These are phyloP conservation scores for Pulveroboletus ravenelii DNA, from an alignment of 768 basidiomycete species.

Conservation along the genomic window DNA sequence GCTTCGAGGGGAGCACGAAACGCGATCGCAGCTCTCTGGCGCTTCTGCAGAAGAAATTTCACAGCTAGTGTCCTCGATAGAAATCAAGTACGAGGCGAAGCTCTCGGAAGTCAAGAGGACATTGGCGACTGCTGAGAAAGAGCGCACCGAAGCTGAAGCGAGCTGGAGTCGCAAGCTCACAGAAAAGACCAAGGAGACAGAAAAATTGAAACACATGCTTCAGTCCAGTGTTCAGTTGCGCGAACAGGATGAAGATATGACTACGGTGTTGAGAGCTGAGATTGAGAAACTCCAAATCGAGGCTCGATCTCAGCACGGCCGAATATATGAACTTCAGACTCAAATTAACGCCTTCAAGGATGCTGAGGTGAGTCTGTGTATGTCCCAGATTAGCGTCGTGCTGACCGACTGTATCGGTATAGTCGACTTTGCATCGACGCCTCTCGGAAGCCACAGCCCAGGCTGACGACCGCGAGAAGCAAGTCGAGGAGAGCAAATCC, in stretches of 20 bases:
- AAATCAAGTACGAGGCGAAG: constrained; percentile 72
- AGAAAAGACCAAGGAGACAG: constrained; percentile 73
- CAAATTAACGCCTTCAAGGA: constrained; percentile 49
- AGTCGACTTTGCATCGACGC: constrained; percentile 45
- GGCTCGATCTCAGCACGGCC: constrained; percentile 43
- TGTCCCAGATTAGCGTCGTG: background rate
- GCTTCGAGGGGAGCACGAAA: constrained; percentile 53
- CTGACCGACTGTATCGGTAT: constrained; percentile 10
- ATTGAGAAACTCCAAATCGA: constrained; percentile 50
- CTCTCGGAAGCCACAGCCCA: constrained; percentile 46
- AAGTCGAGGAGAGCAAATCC: constrained; percentile 67
- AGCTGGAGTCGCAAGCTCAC: constrained; percentile 84
- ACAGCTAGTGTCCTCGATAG: constrained; percentile 66
- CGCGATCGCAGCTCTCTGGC: constrained; percentile 38
- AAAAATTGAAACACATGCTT: constrained; percentile 59
- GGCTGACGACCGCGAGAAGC: constrained; percentile 52
- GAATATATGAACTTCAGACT: constrained; percentile 51
- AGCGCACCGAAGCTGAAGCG: constrained; percentile 81
- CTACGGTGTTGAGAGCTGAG: constrained; percentile 48
- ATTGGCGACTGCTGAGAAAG: constrained; percentile 65
- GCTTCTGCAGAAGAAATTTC: constrained; percentile 61
- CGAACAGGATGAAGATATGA: constrained; percentile 53
- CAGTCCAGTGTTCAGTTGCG: constrained; percentile 54
- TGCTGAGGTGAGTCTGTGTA: constrained; percentile 51
- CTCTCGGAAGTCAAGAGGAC: constrained; percentile 67